Conservation (phyloP, 495 filamentous ascomycete species). For the Podospora didyma region DNA sequence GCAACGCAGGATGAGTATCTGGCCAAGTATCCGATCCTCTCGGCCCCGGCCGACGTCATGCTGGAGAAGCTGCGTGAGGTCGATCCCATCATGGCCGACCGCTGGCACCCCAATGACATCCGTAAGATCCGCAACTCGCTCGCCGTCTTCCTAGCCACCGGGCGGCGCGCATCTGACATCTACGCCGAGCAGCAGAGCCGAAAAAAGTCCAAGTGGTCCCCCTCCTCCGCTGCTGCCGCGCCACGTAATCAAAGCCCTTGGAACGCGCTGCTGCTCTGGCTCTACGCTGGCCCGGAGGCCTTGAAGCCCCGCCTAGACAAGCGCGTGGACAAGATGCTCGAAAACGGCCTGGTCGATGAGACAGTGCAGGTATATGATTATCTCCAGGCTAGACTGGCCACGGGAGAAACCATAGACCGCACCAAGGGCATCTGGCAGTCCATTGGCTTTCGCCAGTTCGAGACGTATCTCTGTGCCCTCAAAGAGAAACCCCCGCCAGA, state of each 20-base stretch:
- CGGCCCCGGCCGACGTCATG: conserved; percentile 63
- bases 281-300: conserved; percentile 64
- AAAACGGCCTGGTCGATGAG: conserved; percentile 64
- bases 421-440: conserved; percentile 89
- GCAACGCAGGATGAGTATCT: conserved; percentile 32
- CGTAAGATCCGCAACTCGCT: conserved; percentile 88
- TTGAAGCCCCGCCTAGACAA: conserved; percentile 66
- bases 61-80: conserved; percentile 68
- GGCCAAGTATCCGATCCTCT: conserved; percentile 65
- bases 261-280: conserved; percentile 80
- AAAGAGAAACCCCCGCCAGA: conserved; percentile 22
- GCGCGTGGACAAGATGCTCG: conserved; percentile 80
- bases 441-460: conserved; percentile 91
- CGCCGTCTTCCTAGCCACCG: conserved; percentile 80
- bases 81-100: conserved; percentile 82
- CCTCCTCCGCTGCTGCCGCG: conserved; percentile 8
- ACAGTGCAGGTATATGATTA: conserved; percentile 58
- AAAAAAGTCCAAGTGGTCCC: conserved; percentile 22
- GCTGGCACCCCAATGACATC: conserved; percentile 90
- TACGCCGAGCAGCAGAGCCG: conserved; percentile 67
- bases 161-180: conserved; percentile 75
- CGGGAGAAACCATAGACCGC: conserved; percentile 58
- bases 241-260: conserved; percentile 40
- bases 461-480: conserved; percentile 59
- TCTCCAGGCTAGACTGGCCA: conserved; percentile 39